Conservation (phyloP, 1,284 basidiomycete species). For the Takashimella tepidaria region DNA sequence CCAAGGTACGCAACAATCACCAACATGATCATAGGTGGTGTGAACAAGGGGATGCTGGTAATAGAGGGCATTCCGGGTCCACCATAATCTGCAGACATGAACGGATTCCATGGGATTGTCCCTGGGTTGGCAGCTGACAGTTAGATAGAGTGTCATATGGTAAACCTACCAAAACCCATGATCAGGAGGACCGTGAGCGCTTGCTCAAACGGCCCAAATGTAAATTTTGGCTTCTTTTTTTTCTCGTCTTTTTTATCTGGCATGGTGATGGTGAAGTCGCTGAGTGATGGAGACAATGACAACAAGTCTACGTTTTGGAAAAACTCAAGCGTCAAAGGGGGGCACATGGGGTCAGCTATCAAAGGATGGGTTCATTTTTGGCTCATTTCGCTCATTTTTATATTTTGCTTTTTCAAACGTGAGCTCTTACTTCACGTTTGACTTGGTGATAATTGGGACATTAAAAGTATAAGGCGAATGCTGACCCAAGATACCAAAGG, state of each 20-base stretch:
- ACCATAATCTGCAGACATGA: not conserved
- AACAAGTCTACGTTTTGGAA: no score
- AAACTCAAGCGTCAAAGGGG: not conserved
- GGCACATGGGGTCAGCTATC: not conserved
- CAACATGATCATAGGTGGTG: constrained; percentile 32
- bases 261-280: constrained; percentile 6
- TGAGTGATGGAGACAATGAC: no score
- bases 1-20: constrained; percentile 32
- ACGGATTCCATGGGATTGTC: not conserved
- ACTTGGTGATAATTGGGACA: no score
- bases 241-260: constrained; percentile 16
- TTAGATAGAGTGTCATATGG: not conserved
- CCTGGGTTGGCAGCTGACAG: not conserved
- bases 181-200: constrained; percentile 24
- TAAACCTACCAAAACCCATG: constrained; percentile 29
- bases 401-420: no score
- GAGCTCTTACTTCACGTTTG: no score
- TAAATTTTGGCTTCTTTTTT: constrained; percentile 14
- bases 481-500: no score
- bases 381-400: not conserved
- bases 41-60: constrained; percentile 22
- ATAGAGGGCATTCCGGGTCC: not conserved
- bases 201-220: constrained; percentile 35
- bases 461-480: no score
- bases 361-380: no score